Evolutionary conservation across 495 filamentous ascomycete species (phyloP).

Genomic region (Penicillium fimorum): DNA sequence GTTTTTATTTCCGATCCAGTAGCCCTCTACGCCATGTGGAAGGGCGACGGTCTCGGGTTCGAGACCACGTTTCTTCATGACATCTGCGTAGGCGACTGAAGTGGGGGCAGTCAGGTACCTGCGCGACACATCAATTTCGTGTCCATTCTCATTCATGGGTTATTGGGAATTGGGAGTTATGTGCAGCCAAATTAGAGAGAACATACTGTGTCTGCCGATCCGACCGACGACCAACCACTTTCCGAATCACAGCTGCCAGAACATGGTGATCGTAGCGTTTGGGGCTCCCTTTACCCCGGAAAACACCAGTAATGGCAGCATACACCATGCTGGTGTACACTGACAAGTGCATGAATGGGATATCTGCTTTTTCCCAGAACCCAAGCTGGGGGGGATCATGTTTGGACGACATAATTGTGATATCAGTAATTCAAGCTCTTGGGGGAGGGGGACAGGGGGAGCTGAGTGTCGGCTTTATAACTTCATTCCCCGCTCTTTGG

Average conservation of each 20-base stretch:
- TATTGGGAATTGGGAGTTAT: neutral
- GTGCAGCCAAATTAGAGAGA: neutral
- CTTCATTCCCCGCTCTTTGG: neutral
- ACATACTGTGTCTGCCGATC: constrained; percentile 38
- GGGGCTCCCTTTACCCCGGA: constrained; percentile 37
- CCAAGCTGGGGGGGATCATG: constrained; percentile 27
- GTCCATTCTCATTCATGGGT: neutral
- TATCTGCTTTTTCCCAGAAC: constrained; percentile 38
- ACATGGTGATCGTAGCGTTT: constrained; percentile 37
- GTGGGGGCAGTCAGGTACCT: constrained; percentile 40
- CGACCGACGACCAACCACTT: constrained; percentile 21
- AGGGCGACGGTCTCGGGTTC: constrained; percentile 49
- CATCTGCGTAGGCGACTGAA: constrained; percentile 43
- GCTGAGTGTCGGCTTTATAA: neutral
- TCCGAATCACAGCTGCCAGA: constrained; percentile 28
- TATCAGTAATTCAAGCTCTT: neutral
- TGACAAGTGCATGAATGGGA: constrained; percentile 24
- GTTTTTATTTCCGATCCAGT: constrained; percentile 58
- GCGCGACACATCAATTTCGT: neutral
- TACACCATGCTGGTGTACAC: constrained; percentile 25
- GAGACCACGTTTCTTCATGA: constrained; percentile 46
- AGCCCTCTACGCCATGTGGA: constrained; percentile 49
- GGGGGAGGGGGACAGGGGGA: neutral
- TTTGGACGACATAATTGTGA: constrained; percentile 10
- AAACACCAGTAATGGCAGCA: constrained; percentile 34